Percentiles rank a stretch among this genome's conserved stretches.
phyloP scores from a whole-genome alignment of 2,329 filamentous ascomycete species.

The Ilyonectria mors-panacis region DNA sequence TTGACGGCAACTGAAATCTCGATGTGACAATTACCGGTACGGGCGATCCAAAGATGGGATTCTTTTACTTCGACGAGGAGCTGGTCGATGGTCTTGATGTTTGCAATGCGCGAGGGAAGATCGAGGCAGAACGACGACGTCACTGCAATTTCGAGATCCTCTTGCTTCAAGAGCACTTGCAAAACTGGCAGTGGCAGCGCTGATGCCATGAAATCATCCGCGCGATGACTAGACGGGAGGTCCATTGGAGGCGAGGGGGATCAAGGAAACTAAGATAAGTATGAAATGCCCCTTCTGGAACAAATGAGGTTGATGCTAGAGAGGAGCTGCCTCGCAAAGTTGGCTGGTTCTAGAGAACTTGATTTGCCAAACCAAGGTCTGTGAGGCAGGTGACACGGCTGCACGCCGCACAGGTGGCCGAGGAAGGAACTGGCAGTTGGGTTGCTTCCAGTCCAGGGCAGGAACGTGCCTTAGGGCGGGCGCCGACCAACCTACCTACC shows the following conservation, averaged over 20 bases:
- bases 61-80: constrained; percentile 42
- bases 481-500: too few relatives aligned
- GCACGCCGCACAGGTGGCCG: neutral
- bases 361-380: neutral
- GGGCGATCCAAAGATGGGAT: constrained; percentile 52
- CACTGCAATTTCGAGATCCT: constrained; percentile 44
- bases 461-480: neutral
- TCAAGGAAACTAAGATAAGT: neutral
- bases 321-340: neutral
- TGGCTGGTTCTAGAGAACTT: neutral
- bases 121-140: constrained; percentile 47
- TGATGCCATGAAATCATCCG: constrained; percentile 17
- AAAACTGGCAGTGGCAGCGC: constrained; percentile 47
- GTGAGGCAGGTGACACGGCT: neutral
- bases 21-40: constrained; percentile 50
- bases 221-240: neutral
- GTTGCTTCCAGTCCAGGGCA: neutral
- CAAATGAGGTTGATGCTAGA: neutral
- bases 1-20: constrained; percentile 46
- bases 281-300: neutral
- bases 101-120: constrained; percentile 34
- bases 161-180: constrained; percentile 38
- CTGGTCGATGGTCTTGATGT: constrained; percentile 39
- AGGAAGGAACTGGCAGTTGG: neutral
- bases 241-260: neutral